Conservation (phyloP, 768 basidiomycete genomes). For the Artomyces pyxidatus region DNA sequence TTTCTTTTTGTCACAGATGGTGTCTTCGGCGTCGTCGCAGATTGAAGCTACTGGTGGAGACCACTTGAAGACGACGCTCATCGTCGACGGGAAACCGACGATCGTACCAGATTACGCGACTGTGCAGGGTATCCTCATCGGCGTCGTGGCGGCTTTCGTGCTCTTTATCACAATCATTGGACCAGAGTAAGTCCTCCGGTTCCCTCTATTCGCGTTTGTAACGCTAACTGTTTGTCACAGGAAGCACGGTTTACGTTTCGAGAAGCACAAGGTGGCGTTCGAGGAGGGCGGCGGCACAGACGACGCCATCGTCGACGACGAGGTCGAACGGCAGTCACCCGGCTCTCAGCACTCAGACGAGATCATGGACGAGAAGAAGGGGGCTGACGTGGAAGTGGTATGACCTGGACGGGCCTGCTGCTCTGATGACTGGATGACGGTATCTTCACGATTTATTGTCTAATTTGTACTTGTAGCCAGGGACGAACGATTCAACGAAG, state of each 20-base stretch:
- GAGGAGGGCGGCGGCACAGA: constrained; percentile 59
- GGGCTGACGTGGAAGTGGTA: too few species aligned
- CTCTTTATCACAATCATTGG: constrained; percentile 72
- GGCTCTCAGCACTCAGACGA: too few species aligned
- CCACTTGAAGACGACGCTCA: constrained; percentile 28
- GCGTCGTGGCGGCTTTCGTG: constrained; percentile 70
- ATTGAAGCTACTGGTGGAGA: constrained; percentile 42
- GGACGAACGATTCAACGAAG: too few species aligned
- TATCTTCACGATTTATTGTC: too few species aligned
- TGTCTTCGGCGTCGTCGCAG: constrained; percentile 37
- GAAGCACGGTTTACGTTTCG: constrained; percentile 53
- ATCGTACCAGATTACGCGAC: constrained; percentile 39
- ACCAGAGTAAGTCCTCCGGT: constrained; percentile 47
- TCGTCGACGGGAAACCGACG: constrained; percentile 18
- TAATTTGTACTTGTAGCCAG: too few species aligned
- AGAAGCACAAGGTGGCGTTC: constrained; percentile 72
- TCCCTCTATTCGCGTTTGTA: too few species aligned
- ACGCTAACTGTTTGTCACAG: constrained; percentile 9
- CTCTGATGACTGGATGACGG: too few species aligned
- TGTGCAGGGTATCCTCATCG: constrained; percentile 85
- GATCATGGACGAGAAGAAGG: too few species aligned
- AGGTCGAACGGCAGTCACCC: too few species aligned
- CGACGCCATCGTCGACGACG: constrained; percentile 30
- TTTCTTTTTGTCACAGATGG: constrained; percentile 25
- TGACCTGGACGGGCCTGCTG: too few species aligned